Percentiles rank a stretch among this genome's conserved stretches.
Conservation (phyloP, 2,329 filamentous ascomycete species). For the Eurotiales sp. region DNA sequence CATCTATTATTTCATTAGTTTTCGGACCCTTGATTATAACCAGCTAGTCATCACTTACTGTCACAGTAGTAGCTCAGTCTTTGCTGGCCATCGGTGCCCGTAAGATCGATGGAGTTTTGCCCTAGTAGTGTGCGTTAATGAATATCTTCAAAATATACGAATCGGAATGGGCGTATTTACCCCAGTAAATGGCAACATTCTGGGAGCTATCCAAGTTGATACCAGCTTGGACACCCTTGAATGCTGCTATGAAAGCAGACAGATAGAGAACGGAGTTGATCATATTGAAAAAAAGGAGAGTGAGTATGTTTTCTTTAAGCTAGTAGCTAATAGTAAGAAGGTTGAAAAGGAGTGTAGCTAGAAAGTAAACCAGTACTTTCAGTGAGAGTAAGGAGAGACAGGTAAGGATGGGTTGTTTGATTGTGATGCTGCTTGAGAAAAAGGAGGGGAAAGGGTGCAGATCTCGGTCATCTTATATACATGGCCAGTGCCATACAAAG, state of each 20-base stretch:
- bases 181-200: constrained; percentile 67
- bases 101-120: constrained; percentile 59
- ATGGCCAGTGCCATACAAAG: no score
- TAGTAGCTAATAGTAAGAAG: not conserved
- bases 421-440: not conserved
- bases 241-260: constrained; percentile 10
- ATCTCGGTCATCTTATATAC: not conserved
- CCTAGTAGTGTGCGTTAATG: not conserved
- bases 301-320: not conserved
- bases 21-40: not conserved
- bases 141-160: not conserved
- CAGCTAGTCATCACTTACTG: constrained; percentile 6
- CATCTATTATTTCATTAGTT: no score
- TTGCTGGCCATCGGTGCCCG: constrained; percentile 49
- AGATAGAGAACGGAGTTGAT: constrained; percentile 6
- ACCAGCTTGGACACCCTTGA: constrained; percentile 34
- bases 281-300: constrained; percentile 11
- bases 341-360: constrained; percentile 1
- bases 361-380: constrained; percentile 12
- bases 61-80: constrained; percentile 57
- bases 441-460: not conserved
- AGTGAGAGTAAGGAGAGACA: not conserved
- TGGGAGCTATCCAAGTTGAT: constrained; percentile 43
- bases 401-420: no score
- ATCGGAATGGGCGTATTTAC: constrained; percentile 21